Percentiles rank a stretch among this genome's conserved stretches.
Conservation (phyloP, 1,284 basidiomycete genomes). For the Trichosporon faecale region DNA sequence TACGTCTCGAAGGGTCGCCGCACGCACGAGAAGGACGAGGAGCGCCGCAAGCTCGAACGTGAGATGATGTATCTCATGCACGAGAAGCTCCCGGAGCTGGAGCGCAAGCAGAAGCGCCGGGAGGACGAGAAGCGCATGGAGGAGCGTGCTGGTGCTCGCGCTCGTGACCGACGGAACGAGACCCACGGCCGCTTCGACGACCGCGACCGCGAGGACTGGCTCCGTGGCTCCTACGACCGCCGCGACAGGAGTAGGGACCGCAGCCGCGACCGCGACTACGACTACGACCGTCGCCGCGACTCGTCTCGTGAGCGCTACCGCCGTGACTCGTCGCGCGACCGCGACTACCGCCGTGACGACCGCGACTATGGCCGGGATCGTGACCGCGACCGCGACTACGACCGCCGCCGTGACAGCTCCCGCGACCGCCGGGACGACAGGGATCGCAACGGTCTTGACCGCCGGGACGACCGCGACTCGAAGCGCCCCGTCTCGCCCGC, state of each 20-base stretch:
- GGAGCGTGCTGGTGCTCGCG: slow-evolving; percentile 70
- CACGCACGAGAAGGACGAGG: slow-evolving; percentile 73
- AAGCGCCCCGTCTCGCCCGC: slow-evolving; percentile 24
- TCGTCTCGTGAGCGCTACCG: slow-evolving; percentile 14
- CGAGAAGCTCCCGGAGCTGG: slow-evolving; percentile 85
- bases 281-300: slow-evolving; percentile 44
- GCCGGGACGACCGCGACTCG: slow-evolving; percentile 33
- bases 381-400: slow-evolving; percentile 30
- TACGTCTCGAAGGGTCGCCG: slow-evolving; percentile 78
- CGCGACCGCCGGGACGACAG: slow-evolving; percentile 40
- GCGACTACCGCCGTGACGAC: slow-evolving; percentile 36
- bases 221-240: slow-evolving; percentile 52
- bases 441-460: neutral
- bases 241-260: slow-evolving; percentile 43
- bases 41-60: slow-evolving; percentile 80
- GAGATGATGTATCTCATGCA: slow-evolving; percentile 85
- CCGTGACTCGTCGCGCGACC: slow-evolving; percentile 19
- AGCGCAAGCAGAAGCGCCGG: slow-evolving; percentile 75
- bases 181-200: slow-evolving; percentile 67
- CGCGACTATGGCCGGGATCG: slow-evolving; percentile 14
- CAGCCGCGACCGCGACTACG: slow-evolving; percentile 31
- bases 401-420: slow-evolving; percentile 33
- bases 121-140: slow-evolving; percentile 74
- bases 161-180: slow-evolving; percentile 82
- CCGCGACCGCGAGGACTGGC: slow-evolving; percentile 45